Conservation (phyloP, 495 filamentous ascomycete genomes). For the Tirmania nivea region DNA sequence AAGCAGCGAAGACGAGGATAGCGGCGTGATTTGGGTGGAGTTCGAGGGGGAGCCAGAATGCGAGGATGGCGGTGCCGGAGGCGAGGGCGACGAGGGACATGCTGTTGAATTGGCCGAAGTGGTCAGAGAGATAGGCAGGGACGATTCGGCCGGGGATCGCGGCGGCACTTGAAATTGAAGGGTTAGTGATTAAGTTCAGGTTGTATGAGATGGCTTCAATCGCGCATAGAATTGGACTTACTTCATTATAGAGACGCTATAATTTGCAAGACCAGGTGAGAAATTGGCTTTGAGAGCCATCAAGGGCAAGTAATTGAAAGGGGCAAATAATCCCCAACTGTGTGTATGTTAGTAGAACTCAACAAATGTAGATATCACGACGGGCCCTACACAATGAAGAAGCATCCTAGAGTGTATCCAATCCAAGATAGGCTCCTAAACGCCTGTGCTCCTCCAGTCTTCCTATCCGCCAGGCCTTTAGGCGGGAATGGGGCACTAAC, state of each 20-base stretch:
- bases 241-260: slow-evolving; percentile 2
- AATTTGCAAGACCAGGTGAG: neutral
- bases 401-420: slow-evolving; percentile 3
- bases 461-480: neutral
- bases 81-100: neutral
- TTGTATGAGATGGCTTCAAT: neutral
- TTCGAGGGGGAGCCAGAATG: slow-evolving; percentile 3
- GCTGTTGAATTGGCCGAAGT: slow-evolving; percentile 4
- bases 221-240: too few species aligned
- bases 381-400: slow-evolving; percentile 7
- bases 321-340: slow-evolving; percentile 4
- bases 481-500: slow-evolving; percentile 1
- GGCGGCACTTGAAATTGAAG: neutral
- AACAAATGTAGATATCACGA: too few species aligned
- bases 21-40: slow-evolving; percentile 1
- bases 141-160: slow-evolving; percentile 3
- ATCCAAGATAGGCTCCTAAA: neutral
- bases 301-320: slow-evolving; percentile 3
- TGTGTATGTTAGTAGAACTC: neutral
- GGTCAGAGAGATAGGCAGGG: slow-evolving; percentile 1
- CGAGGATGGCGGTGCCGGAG: neutral
- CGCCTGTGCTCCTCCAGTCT: slow-evolving; percentile 1
- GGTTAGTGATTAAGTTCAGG: neutral
- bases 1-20: slow-evolving; percentile 1
- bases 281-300: neutral